Conservation (phyloP, 805 yeast genomes). For the Metahyphopichia silvanorum region DNA sequence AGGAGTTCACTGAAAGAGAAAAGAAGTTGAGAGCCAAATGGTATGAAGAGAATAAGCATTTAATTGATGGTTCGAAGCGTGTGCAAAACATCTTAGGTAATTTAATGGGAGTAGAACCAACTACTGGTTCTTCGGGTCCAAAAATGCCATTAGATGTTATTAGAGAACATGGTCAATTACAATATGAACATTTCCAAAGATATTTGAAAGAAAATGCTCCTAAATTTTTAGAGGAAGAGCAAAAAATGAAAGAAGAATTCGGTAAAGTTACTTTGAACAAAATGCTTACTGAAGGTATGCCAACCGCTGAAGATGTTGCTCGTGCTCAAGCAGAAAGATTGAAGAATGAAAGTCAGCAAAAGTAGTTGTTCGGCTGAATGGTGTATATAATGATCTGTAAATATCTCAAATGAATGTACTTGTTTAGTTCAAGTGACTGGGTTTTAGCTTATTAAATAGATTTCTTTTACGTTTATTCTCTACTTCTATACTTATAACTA, state of each 20-base stretch:
- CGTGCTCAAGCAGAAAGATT: constrained; percentile 35
- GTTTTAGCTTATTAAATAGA: too few relatives aligned
- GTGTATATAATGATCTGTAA: too few relatives aligned
- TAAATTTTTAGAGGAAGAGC: constrained; percentile 81
- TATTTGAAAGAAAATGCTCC: constrained; percentile 56
- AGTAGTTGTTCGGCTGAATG: too few relatives aligned
- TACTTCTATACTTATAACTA: too few relatives aligned
- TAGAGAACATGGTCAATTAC: constrained; percentile 89
- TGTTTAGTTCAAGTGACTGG: too few relatives aligned
- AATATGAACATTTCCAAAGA: constrained; percentile 74
- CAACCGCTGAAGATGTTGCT: constrained; percentile 65
- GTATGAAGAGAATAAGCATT: constrained; percentile 48
- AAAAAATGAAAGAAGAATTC: constrained; percentile 75
- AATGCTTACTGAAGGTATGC: constrained; percentile 78
- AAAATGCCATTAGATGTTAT: constrained; percentile 84
- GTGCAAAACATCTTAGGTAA: constrained; percentile 54
- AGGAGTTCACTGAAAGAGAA: constrained; percentile 81
- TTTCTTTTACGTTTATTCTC: too few relatives aligned
- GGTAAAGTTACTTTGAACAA: constrained; percentile 82
- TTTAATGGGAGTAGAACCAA: constrained; percentile 60
- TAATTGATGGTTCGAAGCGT: constrained; percentile 22
- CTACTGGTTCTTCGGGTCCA: constrained; percentile 41
- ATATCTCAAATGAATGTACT: too few relatives aligned
- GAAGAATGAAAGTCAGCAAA: constrained; percentile 1
- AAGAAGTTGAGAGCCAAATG: constrained; percentile 68